Conservation (phyloP, 768 basidiomycete genomes). For the Termitomyces sp. region DNA sequence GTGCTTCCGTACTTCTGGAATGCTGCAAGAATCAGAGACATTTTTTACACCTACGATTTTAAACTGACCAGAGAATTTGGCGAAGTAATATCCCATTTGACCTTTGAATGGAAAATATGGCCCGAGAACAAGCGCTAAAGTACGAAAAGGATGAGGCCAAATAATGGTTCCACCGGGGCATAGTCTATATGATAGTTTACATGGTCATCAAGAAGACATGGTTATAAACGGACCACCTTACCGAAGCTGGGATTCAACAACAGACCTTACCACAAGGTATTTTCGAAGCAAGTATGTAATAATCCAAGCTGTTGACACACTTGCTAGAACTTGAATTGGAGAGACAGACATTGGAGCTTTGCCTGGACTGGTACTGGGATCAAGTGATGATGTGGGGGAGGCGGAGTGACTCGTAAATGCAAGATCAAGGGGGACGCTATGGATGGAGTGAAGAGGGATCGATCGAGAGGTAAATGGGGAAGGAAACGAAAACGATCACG, state of each 20-base stretch:
- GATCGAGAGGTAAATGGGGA: too few relatives aligned
- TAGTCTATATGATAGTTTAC: neutral
- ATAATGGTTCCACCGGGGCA: slow-evolving; percentile 16
- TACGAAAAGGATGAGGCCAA: slow-evolving; percentile 24
- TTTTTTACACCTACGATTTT: neutral
- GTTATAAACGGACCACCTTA: neutral
- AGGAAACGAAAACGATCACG: too few relatives aligned
- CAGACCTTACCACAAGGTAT: slow-evolving; percentile 7
- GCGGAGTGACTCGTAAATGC: too few relatives aligned
- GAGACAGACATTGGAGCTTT: slow-evolving; percentile 6
- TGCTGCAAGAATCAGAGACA: slow-evolving; percentile 17
- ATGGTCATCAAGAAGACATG: too few relatives aligned
- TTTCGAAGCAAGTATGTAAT: slow-evolving; percentile 11
- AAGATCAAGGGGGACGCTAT: too few relatives aligned
- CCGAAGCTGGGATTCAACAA: slow-evolving; percentile 6
- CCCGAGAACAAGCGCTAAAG: slow-evolving; percentile 20
- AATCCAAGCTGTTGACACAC: slow-evolving; percentile 10
- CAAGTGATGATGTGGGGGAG: neutral
- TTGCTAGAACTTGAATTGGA: slow-evolving; percentile 5
- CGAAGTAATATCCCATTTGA: slow-evolving; percentile 27
- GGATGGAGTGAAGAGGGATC: too few relatives aligned
- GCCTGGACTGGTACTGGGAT: neutral
- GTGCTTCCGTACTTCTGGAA: slow-evolving; percentile 35
- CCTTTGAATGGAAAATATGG: slow-evolving; percentile 28
- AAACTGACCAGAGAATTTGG: slow-evolving; percentile 29